phyloP scores from a whole-genome alignment of 371 early-diverging fungal species.

The Lichtheimia ornata region DNA sequence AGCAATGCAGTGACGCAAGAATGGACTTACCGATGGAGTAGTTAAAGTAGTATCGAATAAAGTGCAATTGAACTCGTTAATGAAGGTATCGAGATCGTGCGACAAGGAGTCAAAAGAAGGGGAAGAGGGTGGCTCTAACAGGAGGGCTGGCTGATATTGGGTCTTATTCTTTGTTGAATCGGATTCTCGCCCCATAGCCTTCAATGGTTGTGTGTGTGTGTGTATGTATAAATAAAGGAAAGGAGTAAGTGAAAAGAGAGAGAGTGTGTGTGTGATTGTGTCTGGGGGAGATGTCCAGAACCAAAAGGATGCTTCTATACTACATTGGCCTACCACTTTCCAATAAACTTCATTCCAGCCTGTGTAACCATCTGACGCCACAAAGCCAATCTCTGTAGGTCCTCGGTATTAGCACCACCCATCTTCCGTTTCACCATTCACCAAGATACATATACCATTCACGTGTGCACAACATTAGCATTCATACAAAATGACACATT shows the following conservation, averaged over 20 bases:
- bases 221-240: background rate
- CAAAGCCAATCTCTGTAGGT: background rate
- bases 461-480: no score
- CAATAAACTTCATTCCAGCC: background rate
- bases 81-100: conserved; percentile 39
- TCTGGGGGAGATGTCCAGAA: no score
- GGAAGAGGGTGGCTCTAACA: conserved; percentile 9
- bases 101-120: conserved; percentile 37
- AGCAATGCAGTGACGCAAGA: background rate
- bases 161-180: no score
- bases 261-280: background rate
- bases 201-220: no score
- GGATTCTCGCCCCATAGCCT: no score
- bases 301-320: background rate
- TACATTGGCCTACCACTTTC: background rate
- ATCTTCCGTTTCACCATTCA: no score
- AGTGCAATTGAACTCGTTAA: conserved; percentile 23
- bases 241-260: conserved; percentile 13
- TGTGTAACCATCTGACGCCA: conserved; percentile 1
- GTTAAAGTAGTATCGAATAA: no score
- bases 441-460: no score
- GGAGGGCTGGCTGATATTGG: background rate
- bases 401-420: no score
- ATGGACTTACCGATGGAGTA: background rate
- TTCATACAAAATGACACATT: no score